phyloP scores from a whole-genome alignment of 768 basidiomycete genomes.

The Paxillus rubicundulus region DNA sequence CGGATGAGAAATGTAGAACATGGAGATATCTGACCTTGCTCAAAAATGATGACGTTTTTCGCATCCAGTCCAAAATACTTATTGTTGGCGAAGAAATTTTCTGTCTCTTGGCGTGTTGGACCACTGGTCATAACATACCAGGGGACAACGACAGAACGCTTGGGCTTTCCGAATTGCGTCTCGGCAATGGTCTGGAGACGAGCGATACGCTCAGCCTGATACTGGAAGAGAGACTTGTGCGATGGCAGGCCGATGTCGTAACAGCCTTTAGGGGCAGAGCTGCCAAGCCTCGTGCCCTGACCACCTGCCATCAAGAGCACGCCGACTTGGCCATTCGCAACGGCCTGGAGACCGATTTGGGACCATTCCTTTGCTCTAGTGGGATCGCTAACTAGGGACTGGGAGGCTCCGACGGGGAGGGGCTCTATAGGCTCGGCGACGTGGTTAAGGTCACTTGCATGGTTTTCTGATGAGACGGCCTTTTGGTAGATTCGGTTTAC shows the following conservation, averaged over 20 bases:
- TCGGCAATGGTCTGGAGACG: constrained; percentile 79
- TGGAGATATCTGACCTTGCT: constrained; percentile 70
- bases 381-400: constrained; percentile 53
- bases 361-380: constrained; percentile 72
- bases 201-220: constrained; percentile 94
- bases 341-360: constrained; percentile 73
- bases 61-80: constrained; percentile 77
- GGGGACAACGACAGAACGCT: constrained; percentile 70
- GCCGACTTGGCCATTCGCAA: constrained; percentile 82
- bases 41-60: constrained; percentile 87
- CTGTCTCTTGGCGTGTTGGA: constrained; percentile 86
- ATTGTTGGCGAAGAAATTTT: constrained; percentile 76
- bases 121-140: constrained; percentile 99
- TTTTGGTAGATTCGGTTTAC: constrained; percentile 86
- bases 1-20: not conserved
- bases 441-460: constrained; percentile 38
- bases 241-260: constrained; percentile 96
- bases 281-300: constrained; percentile 93
- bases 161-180: constrained; percentile 46
- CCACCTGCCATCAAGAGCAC: constrained; percentile 98
- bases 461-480: constrained; percentile 66
- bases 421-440: constrained; percentile 66
- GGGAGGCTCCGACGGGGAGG: constrained; percentile 73
- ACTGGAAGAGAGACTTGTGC: constrained; percentile 92
- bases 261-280: constrained; percentile 92